Percentiles rank a stretch among this genome's conserved stretches.
phyloP scores from a whole-genome alignment of 495 filamentous ascomycete genomes.

The Neurospora tetraspora region DNA sequence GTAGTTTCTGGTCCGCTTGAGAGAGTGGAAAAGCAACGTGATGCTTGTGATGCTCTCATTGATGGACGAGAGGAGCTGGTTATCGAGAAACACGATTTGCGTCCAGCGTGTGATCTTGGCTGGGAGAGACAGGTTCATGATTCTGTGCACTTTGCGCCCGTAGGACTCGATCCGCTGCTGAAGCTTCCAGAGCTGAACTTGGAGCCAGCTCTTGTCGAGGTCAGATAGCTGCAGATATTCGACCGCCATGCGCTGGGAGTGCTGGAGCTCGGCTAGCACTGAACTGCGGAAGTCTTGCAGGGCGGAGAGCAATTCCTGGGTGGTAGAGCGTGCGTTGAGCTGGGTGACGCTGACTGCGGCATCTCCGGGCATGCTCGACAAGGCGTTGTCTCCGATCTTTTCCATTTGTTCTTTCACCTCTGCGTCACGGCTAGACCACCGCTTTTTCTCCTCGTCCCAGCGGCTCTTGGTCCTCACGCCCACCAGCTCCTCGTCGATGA shows the following conservation, averaged over 20 bases:
- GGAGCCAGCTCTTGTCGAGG: neutral
- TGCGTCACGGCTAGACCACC: neutral
- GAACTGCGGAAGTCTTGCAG: neutral
- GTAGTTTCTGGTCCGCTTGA: neutral
- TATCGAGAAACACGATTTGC: neutral
- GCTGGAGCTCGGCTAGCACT: neutral
- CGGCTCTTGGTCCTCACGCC: constrained; percentile 2
- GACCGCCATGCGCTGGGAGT: neutral
- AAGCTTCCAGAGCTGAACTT: neutral
- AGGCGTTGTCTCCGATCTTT: neutral
- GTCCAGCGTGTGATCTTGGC: neutral
- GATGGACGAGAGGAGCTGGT: neutral
- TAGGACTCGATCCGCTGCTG: neutral
- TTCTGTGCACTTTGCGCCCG: neutral
- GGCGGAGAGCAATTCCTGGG: neutral
- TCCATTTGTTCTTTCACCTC: neutral
- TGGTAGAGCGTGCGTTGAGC: neutral
- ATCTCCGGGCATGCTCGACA: constrained; percentile 6
- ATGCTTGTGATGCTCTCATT: neutral
- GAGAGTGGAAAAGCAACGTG: neutral
- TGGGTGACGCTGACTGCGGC: neutral
- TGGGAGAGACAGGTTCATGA: neutral
- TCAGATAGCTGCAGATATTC: neutral
- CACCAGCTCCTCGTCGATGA: constrained; percentile 16
- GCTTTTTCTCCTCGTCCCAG: neutral